Base-by-base conservation (phyloP, 78 protist genomes). In the Dictyostelium brefeldianum region DNA sequence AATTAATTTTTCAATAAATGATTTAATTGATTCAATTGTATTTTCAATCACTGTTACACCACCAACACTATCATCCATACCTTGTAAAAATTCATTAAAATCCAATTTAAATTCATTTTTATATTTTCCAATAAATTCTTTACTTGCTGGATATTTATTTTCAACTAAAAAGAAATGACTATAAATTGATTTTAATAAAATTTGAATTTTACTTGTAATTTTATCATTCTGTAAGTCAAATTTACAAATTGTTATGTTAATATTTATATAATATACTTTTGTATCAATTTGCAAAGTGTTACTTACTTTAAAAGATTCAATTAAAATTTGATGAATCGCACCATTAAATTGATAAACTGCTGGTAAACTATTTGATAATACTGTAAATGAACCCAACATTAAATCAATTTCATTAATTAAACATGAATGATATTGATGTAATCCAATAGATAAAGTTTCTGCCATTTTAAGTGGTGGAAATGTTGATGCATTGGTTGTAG, bases 401-500 rank as follows among this genome's bases (percentile, higher is more conserved):
- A 62, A 25, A 43, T 87, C 93, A 22, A 87, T 87, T 77, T 87
- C 93, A 87, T 64, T 77, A 36, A 87, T 87, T 41, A 87, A 50
- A 50, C 79, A 51, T 17, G 67, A 11, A 77, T 87, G 93, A 29
- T 29, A 64, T 53, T 64, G 84, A 3, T 87, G 83, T 36, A 87
- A 31, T n/a, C 83, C 80, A n/a, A 43, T 36, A 10, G 93, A 87
- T 17, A 87, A 57, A 18, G 93, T 64, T 51, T 87, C 93, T 59
- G 93, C 78, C 93, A 87, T 87, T 56, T 87, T 87, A 8, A 73
- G 31, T 54, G 81, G 81, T 46, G 79, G 46, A 15, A 31, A n/a
- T 46, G 79, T 36, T 59, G 69, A 18, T 17, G 10, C 18, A 17
- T 10, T 8, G 7, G 41, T 22, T 46, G 79, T 71, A 5, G 78